Evolutionary conservation across 192 early-diverging fungal genomes (phyloP), one percentile per base, ranked within the genome.

Genomic region (Coemansia sp.): DNA sequence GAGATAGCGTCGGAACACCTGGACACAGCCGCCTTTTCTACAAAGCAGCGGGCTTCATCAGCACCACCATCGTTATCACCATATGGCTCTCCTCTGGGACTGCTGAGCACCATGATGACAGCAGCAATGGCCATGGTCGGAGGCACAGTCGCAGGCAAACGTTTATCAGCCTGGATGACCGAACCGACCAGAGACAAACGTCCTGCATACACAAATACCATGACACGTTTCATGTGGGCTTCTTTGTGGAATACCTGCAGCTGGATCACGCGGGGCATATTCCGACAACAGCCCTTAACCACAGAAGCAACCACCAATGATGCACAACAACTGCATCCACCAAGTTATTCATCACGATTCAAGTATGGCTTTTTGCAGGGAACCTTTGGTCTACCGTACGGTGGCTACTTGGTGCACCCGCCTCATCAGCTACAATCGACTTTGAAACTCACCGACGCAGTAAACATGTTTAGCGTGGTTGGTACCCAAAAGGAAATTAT

Each of bases 331-430:
- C 41, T 33, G 17, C 34, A 48, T 38, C 77, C 77, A 20, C 77
- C 77, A 20, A 59, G 71, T 18, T 79, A 79, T 41, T 68, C 61
- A 2, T 45, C 77, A 11, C 45, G 52, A n/a, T 62, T 73, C 18
- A 63, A 56, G 45, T 81, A 66, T 65, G 78, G 78, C 8, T 75
- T 75, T 41, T 56, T 81, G 52, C 73, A 66, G 52, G 70, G 70
- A 39, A 68, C 78, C 1, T 59, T 71, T 28, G 78, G 73, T 6
- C 64, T 71, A 14, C 73, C 73, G 1, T 69, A 75, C 38, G 78
- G 73, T 67, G 73, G 70, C 51, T 69, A 69, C 52, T 53, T 75
- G 35, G 70, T 66, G 35, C 66, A 39, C 2, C 78, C 66, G 18
- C 61, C 61, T 4, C 34, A 20, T 4, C 17, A 5, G 43, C 66